Conservation (phyloP, 306 rosid genomes). For the Lathyrus aphaca region DNA sequence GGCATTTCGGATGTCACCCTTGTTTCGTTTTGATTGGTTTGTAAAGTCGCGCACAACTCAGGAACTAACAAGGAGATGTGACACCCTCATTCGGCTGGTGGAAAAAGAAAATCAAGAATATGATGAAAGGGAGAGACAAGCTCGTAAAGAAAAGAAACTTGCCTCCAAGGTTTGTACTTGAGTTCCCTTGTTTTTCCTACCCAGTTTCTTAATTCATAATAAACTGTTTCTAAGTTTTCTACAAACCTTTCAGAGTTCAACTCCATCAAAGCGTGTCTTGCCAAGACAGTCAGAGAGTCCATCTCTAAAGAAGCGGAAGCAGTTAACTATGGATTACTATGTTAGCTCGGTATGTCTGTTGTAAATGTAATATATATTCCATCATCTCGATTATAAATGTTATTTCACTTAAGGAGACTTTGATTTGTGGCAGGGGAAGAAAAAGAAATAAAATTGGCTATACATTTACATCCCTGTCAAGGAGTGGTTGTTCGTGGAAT, state of each 20-base stretch:
- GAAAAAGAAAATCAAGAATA: conserved; percentile 99
- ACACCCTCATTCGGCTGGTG: conserved; percentile 87
- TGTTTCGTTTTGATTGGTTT: conserved; percentile 99
- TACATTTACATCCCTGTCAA: background rate
- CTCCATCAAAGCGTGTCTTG: conserved; percentile 81
- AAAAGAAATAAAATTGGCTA: conserved; percentile 58
- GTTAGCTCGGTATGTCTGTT: conserved; percentile 56
- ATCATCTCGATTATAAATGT: background rate
- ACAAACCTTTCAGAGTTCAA: conserved; percentile 62
- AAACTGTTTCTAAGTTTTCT: conserved; percentile 15
- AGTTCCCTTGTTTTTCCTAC: conserved; percentile 13
- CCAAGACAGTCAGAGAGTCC: conserved; percentile 83
- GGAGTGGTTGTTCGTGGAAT: background rate
- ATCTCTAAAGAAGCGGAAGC: conserved; percentile 78
- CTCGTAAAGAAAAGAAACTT: conserved; percentile 98
- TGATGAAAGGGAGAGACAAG: conserved; percentile 97
- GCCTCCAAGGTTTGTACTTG: conserved; percentile 75
- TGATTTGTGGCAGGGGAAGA: conserved; percentile 72
- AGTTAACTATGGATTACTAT: conserved; percentile 82
- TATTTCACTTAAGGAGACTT: conserved; percentile 33
- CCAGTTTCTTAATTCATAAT: background rate
- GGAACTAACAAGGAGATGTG: conserved; percentile 98
- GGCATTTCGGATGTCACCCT: conserved; percentile 91
- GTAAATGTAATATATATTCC: background rate
- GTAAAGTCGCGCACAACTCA: conserved; percentile 98